Evolutionary conservation across 1,284 basidiomycete genomes (phyloP).

Genomic region (Ceratobasidium papillatum): DNA sequence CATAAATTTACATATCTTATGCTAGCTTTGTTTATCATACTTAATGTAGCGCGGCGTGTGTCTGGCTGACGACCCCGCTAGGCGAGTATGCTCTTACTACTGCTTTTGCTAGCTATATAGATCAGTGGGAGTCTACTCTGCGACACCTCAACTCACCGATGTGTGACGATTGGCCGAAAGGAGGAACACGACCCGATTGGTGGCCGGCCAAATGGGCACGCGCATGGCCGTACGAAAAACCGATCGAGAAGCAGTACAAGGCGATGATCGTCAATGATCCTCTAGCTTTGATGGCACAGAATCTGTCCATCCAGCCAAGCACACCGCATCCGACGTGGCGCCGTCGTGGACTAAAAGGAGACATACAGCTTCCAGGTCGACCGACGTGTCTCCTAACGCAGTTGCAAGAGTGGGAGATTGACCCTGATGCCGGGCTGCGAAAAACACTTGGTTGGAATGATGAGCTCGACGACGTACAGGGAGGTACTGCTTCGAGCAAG

Average conservation of each 20-base stretch:
- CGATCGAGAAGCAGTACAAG: neutral
- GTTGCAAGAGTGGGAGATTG: neutral
- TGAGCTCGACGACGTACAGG: too few relatives aligned
- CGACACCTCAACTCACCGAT: neutral
- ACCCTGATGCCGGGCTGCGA: neutral
- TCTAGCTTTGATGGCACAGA: neutral
- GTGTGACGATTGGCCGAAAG: slow-evolving; percentile 4
- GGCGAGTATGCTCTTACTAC: slow-evolving; percentile 3
- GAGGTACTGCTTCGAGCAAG: too few relatives aligned
- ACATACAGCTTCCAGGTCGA: neutral
- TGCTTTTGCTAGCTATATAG: neutral
- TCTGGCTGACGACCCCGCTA: neutral
- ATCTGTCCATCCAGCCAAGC: neutral
- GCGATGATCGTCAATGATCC: neutral
- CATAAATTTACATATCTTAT: neutral
- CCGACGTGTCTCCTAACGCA: neutral
- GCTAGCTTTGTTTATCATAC: neutral
- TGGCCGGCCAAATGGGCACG: neutral
- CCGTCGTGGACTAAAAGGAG: neutral
- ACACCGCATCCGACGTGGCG: neutral
- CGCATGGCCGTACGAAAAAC: slow-evolving; percentile 1
- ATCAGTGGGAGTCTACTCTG: neutral
- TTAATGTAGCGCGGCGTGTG: neutral
- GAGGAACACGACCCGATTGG: slow-evolving; percentile 1
- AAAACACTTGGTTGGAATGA: too few relatives aligned